These are phyloP conservation scores for Taphrina sp. DNA, from an alignment of 1,139 yeast species.

Conservation along the genomic window DNA sequence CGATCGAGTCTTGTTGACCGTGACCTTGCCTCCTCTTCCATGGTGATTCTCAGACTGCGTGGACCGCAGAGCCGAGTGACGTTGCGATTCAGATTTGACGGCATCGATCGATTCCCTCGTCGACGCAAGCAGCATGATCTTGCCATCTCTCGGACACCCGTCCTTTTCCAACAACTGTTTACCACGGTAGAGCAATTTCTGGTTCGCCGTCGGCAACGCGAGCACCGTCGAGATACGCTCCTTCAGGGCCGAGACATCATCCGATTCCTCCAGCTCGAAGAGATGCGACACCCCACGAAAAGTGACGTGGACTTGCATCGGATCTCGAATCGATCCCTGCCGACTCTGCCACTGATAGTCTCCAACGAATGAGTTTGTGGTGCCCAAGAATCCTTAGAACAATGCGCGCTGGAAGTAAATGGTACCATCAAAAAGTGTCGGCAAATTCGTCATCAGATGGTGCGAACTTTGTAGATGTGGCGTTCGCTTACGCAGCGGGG, in stretches of 20 bases:
- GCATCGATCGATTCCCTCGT: constrained; percentile 15
- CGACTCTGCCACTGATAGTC: no score
- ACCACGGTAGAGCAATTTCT: constrained; percentile 61
- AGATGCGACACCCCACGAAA: neutral
- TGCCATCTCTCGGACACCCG: neutral
- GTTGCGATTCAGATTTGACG: constrained; percentile 1
- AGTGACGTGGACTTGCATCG: constrained; percentile 10
- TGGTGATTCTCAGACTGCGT: neutral
- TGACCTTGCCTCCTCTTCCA: neutral
- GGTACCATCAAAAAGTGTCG: no score
- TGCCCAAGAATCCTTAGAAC: no score
- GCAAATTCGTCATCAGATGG: no score
- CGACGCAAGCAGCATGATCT: constrained; percentile 22
- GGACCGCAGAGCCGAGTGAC: neutral
- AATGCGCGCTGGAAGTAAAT: no score
- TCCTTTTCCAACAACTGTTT: constrained; percentile 22
- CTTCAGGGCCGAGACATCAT: constrained; percentile 7
- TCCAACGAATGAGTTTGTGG: no score
- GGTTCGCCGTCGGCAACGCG: neutral
- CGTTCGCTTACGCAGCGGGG: no score
- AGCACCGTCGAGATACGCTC: neutral
- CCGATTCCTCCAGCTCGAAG: neutral
- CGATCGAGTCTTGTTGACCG: neutral
- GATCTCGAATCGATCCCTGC: no score
- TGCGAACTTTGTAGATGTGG: no score